Percentiles rank a stretch among this genome's conserved stretches.
Evolutionary conservation across 169 alveolate species (phyloP).

Genomic region (Cryptosporidium ryanae): DNA sequence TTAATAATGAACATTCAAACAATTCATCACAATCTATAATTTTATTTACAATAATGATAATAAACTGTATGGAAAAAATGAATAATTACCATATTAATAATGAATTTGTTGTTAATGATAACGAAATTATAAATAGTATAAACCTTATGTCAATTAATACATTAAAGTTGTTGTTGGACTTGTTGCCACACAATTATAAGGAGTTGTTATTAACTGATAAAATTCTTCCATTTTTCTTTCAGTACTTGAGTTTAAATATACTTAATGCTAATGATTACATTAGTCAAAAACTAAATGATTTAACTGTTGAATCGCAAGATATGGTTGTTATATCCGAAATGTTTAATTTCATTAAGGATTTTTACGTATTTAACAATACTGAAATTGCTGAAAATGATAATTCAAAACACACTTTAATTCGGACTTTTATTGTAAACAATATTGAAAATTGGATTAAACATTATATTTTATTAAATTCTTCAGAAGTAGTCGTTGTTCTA

Average conservation of each 20-base stretch:
- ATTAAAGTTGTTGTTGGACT: conserved; percentile 3
- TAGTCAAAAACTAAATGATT: neutral
- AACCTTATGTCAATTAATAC: conserved; percentile 29
- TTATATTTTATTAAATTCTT: neutral
- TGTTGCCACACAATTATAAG: neutral
- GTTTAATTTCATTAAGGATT: conserved; percentile 36
- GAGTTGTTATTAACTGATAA: neutral
- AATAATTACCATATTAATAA: neutral
- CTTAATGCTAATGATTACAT: neutral
- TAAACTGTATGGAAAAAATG: conserved; percentile 1
- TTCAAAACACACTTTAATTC: neutral
- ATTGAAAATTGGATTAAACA: conserved; percentile 33
- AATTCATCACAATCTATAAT: neutral
- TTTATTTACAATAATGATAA: neutral
- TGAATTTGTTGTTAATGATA: neutral
- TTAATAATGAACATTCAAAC: neutral
- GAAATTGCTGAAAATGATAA: conserved; percentile 12
- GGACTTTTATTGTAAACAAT: conserved; percentile 1
- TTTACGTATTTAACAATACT: neutral
- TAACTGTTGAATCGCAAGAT: neutral
- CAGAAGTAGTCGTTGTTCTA: neutral
- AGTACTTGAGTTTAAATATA: neutral
- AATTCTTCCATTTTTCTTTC: conserved; percentile 14
- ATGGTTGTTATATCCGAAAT: conserved; percentile 27
- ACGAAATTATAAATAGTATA: conserved; percentile 15